These are phyloP conservation scores for Epichloe gansuensis DNA, from an alignment of 2,329 filamentous ascomycete genomes.

Conservation along the genomic window DNA sequence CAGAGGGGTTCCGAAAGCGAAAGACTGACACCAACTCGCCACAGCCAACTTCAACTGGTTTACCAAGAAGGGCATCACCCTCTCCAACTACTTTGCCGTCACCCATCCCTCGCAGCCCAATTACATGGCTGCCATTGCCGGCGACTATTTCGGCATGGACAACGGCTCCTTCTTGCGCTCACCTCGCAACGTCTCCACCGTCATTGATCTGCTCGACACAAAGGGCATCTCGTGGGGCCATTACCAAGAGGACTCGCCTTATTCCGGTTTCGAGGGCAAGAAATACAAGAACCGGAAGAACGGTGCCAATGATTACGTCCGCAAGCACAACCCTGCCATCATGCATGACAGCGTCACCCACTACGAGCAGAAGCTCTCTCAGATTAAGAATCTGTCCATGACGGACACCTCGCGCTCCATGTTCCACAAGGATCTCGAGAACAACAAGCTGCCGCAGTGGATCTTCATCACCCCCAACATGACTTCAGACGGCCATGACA, in stretches of 20 bases:
- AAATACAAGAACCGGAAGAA: slow-evolving; percentile 52
- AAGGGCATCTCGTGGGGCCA: slow-evolving; percentile 53
- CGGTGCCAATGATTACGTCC: slow-evolving; percentile 61
- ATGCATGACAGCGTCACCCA: slow-evolving; percentile 53
- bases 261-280: slow-evolving; percentile 55
- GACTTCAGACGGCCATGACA: slow-evolving; percentile 67
- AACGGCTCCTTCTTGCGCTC: slow-evolving; percentile 51
- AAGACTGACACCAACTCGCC: no score
- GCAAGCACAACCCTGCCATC: slow-evolving; percentile 64
- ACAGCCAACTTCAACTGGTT: slow-evolving; percentile 18
- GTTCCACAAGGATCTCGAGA: slow-evolving; percentile 55
- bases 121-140: slow-evolving; percentile 55
- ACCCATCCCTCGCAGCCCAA: slow-evolving; percentile 68
- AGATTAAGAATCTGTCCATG: slow-evolving; percentile 57
- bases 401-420: slow-evolving; percentile 29
- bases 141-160: slow-evolving; percentile 62
- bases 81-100: slow-evolving; percentile 37
- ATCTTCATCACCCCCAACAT: slow-evolving; percentile 63
- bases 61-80: slow-evolving; percentile 18
- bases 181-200: slow-evolving; percentile 47
- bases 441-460: slow-evolving; percentile 55
- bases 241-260: slow-evolving; percentile 71
- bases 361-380: slow-evolving; percentile 44
- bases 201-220: slow-evolving; percentile 56
- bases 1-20: no score